Evolutionary conservation across 805 yeast genomes (phyloP).

Genomic region (Yamadazyma endophytica): DNA sequence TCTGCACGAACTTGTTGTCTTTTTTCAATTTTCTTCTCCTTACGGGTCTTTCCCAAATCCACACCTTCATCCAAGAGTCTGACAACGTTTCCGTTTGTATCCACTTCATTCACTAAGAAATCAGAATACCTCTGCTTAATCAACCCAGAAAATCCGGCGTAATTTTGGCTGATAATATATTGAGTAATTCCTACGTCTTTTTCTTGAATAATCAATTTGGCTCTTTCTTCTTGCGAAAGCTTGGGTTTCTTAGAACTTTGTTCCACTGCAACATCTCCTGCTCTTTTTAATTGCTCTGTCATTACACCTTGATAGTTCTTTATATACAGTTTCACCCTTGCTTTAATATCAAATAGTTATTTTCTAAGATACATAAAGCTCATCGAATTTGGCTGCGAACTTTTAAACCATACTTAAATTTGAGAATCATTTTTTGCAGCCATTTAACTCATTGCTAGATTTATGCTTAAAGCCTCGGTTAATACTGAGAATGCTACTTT

Average conservation of each 20-base stretch:
- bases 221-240: constrained; percentile 5
- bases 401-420: background rate
- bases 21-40: constrained; percentile 44
- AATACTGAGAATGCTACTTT: no score
- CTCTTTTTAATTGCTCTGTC: constrained; percentile 13
- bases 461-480: no score
- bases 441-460: no score
- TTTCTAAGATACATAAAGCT: constrained; percentile 10
- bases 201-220: constrained; percentile 7
- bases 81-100: constrained; percentile 60
- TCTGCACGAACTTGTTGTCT: constrained; percentile 33
- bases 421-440: no score
- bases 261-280: constrained; percentile 25
- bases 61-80: constrained; percentile 75
- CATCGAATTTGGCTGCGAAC: no score
- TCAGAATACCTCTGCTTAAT: constrained; percentile 90
- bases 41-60: constrained; percentile 39
- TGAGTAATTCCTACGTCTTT: constrained; percentile 83
- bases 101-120: constrained; percentile 89
- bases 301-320: no score
- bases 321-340: background rate
- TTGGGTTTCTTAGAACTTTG: constrained; percentile 3
- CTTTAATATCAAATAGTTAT: constrained; percentile 6
- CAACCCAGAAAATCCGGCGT: constrained; percentile 66
- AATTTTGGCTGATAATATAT: constrained; percentile 47